Conservation (phyloP, 2,329 filamentous ascomycete species). For the Colletotrichum neosansevieriae region DNA sequence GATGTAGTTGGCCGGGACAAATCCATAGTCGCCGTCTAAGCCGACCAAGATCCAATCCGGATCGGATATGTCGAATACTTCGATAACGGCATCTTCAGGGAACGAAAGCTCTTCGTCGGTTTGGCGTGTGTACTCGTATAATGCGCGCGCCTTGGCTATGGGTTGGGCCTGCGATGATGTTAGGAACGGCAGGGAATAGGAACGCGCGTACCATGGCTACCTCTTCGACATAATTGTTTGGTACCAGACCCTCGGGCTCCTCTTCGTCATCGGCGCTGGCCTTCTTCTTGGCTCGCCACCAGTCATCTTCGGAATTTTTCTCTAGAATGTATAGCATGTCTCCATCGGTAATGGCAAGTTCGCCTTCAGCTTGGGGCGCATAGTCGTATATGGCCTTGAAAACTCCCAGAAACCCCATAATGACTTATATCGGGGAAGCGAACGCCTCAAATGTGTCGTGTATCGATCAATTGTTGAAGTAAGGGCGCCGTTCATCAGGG, state of each 20-base stretch:
- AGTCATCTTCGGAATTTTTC: conserved; percentile 81
- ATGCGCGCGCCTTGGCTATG: conserved; percentile 78
- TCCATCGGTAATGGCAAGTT: conserved; percentile 86
- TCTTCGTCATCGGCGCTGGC: conserved; percentile 87
- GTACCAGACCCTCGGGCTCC: conserved; percentile 89
- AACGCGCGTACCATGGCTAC: conserved; percentile 57
- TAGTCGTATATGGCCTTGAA: conserved; percentile 96
- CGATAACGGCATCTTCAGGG: conserved; percentile 84
- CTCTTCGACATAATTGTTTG: conserved; percentile 95
- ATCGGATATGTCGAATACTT: conserved; percentile 91
- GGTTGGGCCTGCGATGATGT: conserved; percentile 65
- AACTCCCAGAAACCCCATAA: conserved; percentile 92
- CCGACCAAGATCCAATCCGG: conserved; percentile 97
- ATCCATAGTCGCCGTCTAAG: conserved; percentile 86
- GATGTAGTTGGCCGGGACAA: conserved; percentile 96
- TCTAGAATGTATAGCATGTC: conserved; percentile 91
- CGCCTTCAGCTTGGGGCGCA: conserved; percentile 84
- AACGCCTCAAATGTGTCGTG: neutral
- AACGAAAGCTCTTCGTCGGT: conserved; percentile 99
- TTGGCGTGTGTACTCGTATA: conserved; percentile 98
- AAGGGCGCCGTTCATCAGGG: conserved; percentile 13
- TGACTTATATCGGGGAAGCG: conserved; percentile 1
- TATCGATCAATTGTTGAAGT: neutral
- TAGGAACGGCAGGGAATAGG: neutral
- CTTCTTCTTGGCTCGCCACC: conserved; percentile 98